Conservation (phyloP, 1,284 basidiomycete genomes). For the Malassezia yamatoensis region DNA sequence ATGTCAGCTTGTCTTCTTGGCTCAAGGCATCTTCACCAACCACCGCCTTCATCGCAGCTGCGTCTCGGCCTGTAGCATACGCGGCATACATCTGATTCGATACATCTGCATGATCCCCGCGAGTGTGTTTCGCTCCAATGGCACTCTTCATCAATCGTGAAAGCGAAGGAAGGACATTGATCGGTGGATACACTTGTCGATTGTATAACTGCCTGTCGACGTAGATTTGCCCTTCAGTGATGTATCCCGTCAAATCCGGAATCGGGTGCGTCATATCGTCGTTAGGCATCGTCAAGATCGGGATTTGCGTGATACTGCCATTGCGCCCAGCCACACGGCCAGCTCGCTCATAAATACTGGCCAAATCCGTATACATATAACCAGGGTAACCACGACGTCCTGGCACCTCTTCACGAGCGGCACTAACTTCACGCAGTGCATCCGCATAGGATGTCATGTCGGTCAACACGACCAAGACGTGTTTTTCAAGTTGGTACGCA, state of each 20-base stretch:
- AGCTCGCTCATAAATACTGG: constrained; percentile 98
- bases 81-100: constrained; percentile 54
- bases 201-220: constrained; percentile 83
- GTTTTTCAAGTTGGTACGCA: constrained; percentile 98
- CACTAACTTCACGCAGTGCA: constrained; percentile 84
- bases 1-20: constrained; percentile 59
- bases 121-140: constrained; percentile 91
- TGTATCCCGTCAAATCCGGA: constrained; percentile 95
- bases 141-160: constrained; percentile 99
- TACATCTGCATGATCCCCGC: constrained; percentile 97
- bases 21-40: constrained; percentile 96
- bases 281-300: constrained; percentile 99
- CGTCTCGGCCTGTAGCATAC: constrained; percentile 65
- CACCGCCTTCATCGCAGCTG: constrained; percentile 97
- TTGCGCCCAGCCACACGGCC: constrained; percentile 95
- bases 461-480: constrained; percentile 95
- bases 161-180: constrained; percentile 96
- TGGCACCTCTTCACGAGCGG: constrained; percentile 97
- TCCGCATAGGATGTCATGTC: constrained; percentile 99
- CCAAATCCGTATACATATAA: constrained; percentile 62
- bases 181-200: constrained; percentile 96
- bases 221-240: constrained; percentile 96
- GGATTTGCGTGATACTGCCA: constrained; percentile 98
- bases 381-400: constrained; percentile 97
- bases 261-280: constrained; percentile 99